These are phyloP conservation scores for Musa balbisiana DNA, from an alignment of 202 grass and related monocot genomes.

Conservation along the genomic window DNA sequence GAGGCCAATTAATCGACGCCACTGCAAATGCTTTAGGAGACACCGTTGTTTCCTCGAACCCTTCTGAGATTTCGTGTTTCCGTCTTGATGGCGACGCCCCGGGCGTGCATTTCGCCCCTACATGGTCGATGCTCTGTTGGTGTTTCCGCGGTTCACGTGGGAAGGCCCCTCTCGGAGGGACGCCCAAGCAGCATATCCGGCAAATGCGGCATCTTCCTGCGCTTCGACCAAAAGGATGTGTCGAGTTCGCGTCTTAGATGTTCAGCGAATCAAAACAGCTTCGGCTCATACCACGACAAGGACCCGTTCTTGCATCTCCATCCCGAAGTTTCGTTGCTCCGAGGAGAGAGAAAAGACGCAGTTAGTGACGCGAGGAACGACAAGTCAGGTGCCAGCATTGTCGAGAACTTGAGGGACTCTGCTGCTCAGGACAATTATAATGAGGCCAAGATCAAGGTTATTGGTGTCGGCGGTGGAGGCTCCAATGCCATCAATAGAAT, in stretches of 20 bases:
- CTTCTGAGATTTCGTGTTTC: neutral
- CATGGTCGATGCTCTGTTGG: neutral
- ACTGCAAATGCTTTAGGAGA: neutral
- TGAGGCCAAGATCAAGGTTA: constrained; percentile 88
- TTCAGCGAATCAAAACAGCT: constrained; percentile 29
- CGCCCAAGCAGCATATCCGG: too few species aligned
- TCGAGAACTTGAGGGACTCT: constrained; percentile 40
- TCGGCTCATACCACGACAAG: constrained; percentile 49
- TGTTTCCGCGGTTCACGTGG: neutral
- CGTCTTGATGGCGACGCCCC: neutral
- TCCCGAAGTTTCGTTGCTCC: constrained; percentile 82
- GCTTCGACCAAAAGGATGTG: neutral
- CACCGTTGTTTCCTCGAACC: neutral
- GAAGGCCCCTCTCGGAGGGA: neutral
- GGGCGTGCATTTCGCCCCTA: neutral
- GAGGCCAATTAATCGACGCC: neutral
- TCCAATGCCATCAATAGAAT: constrained; percentile 97
- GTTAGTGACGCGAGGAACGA: constrained; percentile 29
- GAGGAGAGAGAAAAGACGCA: constrained; percentile 35
- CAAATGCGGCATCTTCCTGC: neutral
- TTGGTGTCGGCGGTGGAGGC: constrained; percentile 85
- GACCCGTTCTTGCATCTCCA: constrained; percentile 83
- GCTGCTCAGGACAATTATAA: constrained; percentile 36
- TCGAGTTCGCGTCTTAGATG: constrained; percentile 32
- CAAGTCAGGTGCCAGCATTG: constrained; percentile 21